phyloP scores from a whole-genome alignment of 179 eudicot genomes.

The Monotropa hypopitys region DNA sequence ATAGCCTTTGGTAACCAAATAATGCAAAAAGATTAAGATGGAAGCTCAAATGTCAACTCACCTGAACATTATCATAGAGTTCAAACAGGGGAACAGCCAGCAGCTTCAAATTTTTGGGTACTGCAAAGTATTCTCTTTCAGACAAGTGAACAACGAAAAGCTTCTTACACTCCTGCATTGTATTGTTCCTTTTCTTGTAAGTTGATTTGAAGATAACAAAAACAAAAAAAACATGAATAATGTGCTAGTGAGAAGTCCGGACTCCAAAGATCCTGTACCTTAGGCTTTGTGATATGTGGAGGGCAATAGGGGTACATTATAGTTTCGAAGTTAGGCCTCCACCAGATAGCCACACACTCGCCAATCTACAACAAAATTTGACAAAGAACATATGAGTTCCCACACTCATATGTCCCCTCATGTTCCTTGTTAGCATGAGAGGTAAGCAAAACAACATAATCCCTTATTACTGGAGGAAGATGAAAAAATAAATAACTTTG shows the following conservation, averaged over 20 bases:
- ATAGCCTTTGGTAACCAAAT: neutral
- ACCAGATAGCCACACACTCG: constrained; percentile 85
- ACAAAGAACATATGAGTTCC: neutral
- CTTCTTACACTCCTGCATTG: constrained; percentile 80
- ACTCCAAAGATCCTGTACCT: constrained; percentile 30
- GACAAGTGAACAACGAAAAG: constrained; percentile 74
- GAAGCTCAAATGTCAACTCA: constrained; percentile 11
- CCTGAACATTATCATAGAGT: constrained; percentile 86
- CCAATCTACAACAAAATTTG: constrained; percentile 51
- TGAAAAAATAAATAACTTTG: neutral
- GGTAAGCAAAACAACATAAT: neutral
- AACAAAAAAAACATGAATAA: neutral
- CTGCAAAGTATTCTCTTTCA: constrained; percentile 72
- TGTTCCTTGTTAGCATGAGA: neutral
- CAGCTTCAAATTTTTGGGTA: constrained; percentile 75
- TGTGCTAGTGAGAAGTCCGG: neutral
- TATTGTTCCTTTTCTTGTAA: neutral
- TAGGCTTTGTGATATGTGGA: constrained; percentile 86
- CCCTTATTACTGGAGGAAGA: neutral
- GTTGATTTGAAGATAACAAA: neutral
- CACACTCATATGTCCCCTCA: neutral
- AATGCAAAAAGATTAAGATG: neutral
- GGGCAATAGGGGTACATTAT: constrained; percentile 89
- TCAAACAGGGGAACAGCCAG: constrained; percentile 91
- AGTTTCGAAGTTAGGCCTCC: constrained; percentile 93